Base-by-base conservation (phyloP, 768 basidiomycete species). In the Suillus clintonianus region DNA sequence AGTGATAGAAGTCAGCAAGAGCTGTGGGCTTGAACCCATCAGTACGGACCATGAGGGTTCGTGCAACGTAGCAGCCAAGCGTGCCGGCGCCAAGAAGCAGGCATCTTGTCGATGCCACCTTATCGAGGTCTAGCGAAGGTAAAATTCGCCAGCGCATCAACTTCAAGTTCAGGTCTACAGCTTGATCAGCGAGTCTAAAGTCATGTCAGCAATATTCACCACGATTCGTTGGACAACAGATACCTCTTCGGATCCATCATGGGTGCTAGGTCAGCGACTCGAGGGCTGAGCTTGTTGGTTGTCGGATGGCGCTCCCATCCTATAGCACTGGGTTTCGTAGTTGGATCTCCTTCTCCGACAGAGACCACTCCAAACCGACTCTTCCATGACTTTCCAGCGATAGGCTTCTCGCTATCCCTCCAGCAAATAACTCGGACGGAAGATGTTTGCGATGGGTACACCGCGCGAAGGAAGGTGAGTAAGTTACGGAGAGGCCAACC, bases 91-190 rank as follows among this genome's bases (percentile, higher is more conserved):
- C 97, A 1, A 99, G 86, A 0, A 99, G 80, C 0, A 99, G 79
- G 73, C 94, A 97, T 64, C 79, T 85, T 3, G 95, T 94, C 0
- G 75, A 71, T 2, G 93, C 88, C 24, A 99, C 85, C 77, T 89
- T 93, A 60, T 97, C 96, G 14, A 99, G 83, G 67, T 99, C 86
- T 56, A 99, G 86, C 1, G 85, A 79, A 15, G 97, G 97, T 22
- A 99, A 80, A 67, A 99, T 95, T 22, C 97, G 86, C 97, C 97
- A 99, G 22, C 94, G 86, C 97, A 99, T 99, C 47, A 99, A 84
- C 73, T 98, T 98, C 55, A 99, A 81, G 72, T 99, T 99, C 45
- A 99, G 81, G 77, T 98, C 95, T n/a, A 99, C 95, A 0, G 97
- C 97, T 76, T 99, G 97, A 67, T 93, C 89, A 1, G 97, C 96